These are phyloP conservation scores for Pholiota conissans DNA, from an alignment of 768 basidiomycete genomes.

Conservation along the genomic window DNA sequence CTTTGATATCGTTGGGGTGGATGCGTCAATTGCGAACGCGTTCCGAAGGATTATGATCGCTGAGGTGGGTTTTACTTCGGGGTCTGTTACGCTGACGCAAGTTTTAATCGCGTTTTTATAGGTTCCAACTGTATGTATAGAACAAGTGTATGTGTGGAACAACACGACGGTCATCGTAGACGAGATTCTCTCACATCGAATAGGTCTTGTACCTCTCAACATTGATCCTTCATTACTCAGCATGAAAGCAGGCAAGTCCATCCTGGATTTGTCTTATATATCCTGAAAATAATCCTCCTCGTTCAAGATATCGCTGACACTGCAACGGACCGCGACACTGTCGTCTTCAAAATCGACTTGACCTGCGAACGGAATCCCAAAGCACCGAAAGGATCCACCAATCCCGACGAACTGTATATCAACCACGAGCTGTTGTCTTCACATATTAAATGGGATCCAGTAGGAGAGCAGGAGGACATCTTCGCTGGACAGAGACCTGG, in stretches of 20 bases:
- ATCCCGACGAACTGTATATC: slow-evolving; percentile 66
- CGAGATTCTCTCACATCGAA: slow-evolving; percentile 89
- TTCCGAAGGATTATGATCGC: slow-evolving; percentile 90
- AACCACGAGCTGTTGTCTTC: slow-evolving; percentile 70
- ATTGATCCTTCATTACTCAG: slow-evolving; percentile 77
- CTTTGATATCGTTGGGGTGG: slow-evolving; percentile 94
- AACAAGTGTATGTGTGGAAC: slow-evolving; percentile 89
- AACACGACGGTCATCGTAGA: slow-evolving; percentile 94
- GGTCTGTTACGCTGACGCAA: background rate
- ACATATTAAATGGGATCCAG: slow-evolving; percentile 74
- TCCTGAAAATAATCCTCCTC: too few species aligned
- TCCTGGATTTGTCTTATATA: too few species aligned
- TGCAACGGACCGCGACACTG: slow-evolving; percentile 86
- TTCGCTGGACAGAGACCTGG: slow-evolving; percentile 55
- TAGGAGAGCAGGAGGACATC: slow-evolving; percentile 74
- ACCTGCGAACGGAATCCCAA: slow-evolving; percentile 62
- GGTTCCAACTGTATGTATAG: slow-evolving; percentile 92
- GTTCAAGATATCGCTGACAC: slow-evolving; percentile 45
- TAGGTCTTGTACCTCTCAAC: slow-evolving; percentile 89
- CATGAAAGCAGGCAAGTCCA: slow-evolving; percentile 43
- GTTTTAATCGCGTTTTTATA: slow-evolving; percentile 27
- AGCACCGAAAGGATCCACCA: slow-evolving; percentile 51
- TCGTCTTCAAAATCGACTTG: slow-evolving; percentile 80
- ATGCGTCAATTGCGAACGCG: slow-evolving; percentile 95
- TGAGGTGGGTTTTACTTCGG: slow-evolving; percentile 58